Evolutionary conservation across 345 rosid species (phyloP).

Genomic region (Salix exigua): DNA sequence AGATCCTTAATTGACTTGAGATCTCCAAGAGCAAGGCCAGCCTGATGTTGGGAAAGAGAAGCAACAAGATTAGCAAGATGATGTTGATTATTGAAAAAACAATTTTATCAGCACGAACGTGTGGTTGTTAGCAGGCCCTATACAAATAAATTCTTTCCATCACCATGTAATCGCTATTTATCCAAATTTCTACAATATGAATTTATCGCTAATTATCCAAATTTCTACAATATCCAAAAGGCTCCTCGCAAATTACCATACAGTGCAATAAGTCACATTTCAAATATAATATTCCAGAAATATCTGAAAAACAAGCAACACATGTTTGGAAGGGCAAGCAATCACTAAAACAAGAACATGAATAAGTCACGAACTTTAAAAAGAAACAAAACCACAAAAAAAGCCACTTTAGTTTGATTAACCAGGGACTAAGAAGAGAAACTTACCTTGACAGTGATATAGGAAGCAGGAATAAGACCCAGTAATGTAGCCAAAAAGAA

Average conservation of each 20-base stretch:
- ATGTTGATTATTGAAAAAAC: too few relatives aligned
- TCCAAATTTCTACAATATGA: neutral
- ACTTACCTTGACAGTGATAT: constrained; percentile 86
- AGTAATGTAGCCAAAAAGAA: constrained; percentile 87
- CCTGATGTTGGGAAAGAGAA: constrained; percentile 36
- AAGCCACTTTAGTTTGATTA: neutral
- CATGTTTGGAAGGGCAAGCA: neutral
- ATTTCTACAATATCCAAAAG: neutral
- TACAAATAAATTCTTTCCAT: neutral
- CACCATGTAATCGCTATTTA: neutral
- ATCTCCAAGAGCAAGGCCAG: constrained; percentile 84
- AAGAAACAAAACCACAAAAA: neutral
- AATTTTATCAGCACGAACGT: too few relatives aligned
- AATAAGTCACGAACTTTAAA: neutral
- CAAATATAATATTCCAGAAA: neutral
- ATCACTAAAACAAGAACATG: neutral
- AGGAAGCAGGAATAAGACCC: constrained; percentile 91
- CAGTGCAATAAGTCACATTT: neutral
- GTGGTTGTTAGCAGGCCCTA: too few relatives aligned
- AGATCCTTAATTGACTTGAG: constrained; percentile 77
- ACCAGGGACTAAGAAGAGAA: neutral
- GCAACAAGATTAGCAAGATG: constrained; percentile 4
- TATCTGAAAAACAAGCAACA: neutral
- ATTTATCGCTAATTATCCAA: neutral
- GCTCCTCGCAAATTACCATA: neutral